Base-by-base conservation (phyloP, 106 monocot genomes). In the Phalaenopsis equestris region DNA sequence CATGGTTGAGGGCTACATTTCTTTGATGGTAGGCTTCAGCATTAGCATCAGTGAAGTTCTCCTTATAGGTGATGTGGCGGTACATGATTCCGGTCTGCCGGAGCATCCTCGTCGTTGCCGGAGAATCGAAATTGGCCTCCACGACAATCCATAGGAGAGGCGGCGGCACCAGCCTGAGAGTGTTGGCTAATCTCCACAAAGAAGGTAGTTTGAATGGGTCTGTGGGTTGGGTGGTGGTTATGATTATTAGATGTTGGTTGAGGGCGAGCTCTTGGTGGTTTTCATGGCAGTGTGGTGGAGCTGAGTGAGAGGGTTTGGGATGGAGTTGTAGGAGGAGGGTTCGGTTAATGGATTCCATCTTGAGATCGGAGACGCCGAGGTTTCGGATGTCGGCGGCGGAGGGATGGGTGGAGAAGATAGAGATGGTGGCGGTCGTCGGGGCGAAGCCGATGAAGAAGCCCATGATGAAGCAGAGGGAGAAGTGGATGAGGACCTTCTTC, bases 391-490 rank as follows among this genome's bases (percentile, higher is more conserved):
- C 67, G 19, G 7, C 55, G 42, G 67, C 76, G 15, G 82, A 14
- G 30, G 57, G 55, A 5, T 74, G 64, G 72, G 19, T 8, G 67
- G 86, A 84, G 75, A 81, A 80, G 36, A 80, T 43, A 39, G 89
- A 83, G 55, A 42, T n/a, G 49, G 85, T 73, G 30, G 90, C 84
- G 80, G 73, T 82, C 3, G 88, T 43, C 11, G 92, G 96, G 6
- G 93, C 90, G 77, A 96, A 91, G 55, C 93, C 96, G 55, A 87
- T 82, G 90, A 96, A 91, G 87, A 93, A 94, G n/a, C 93, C 96
- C 87, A 86, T 88, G 76, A 87, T 81, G 82, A 96, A 96, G 84
- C 93, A 96, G 39, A 96, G 86, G 37, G 92, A 86, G 87, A 96
- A 90, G 81, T 93, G 96, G 80, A 96, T 39, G 58, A 91, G 57